A percentile compares a stretch with the other conserved stretches of the same genome.
These are phyloP conservation scores for Carex myosuroides DNA, from an alignment of 176 grass and related monocot species.

Conservation along the genomic window DNA sequence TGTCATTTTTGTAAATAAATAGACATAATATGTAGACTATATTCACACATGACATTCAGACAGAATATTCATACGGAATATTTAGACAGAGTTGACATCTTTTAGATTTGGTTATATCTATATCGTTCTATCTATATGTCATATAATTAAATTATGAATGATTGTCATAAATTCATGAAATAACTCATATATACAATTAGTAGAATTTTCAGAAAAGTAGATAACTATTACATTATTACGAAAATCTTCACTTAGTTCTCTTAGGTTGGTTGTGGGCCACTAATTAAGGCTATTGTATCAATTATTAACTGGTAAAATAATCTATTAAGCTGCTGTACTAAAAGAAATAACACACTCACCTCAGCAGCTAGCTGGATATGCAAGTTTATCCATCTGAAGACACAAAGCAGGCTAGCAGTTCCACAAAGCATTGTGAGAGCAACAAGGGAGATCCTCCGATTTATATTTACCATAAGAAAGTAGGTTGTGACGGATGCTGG, in stretches of 20 bases:
- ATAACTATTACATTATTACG: too few relatives aligned
- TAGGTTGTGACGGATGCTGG: conserved; percentile 29
- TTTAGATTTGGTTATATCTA: not conserved
- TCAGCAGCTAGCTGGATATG: conserved; percentile 35
- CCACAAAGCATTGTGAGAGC: conserved; percentile 32
- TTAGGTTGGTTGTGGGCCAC: too few relatives aligned
- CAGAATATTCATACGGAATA: too few relatives aligned
- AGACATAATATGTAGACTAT: too few relatives aligned
- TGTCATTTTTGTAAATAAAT: not conserved
- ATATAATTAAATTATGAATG: not conserved
- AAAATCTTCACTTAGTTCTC: too few relatives aligned
- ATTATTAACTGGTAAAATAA: too few relatives aligned
- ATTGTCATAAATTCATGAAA: not conserved
- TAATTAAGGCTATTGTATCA: too few relatives aligned
- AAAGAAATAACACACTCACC: not conserved
- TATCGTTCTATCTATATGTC: not conserved
- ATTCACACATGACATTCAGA: too few relatives aligned
- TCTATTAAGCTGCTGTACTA: too few relatives aligned
- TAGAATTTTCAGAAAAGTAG: too few relatives aligned
- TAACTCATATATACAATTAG: too few relatives aligned
- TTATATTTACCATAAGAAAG: conserved; percentile 35
- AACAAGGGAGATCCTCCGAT: conserved; percentile 39
- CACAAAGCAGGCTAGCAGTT: conserved; percentile 35
- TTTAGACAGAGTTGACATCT: not conserved
- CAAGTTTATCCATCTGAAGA: conserved; percentile 17